Conservation (phyloP, 73 alveolate species). For the Tetrahymena thermophila region DNA sequence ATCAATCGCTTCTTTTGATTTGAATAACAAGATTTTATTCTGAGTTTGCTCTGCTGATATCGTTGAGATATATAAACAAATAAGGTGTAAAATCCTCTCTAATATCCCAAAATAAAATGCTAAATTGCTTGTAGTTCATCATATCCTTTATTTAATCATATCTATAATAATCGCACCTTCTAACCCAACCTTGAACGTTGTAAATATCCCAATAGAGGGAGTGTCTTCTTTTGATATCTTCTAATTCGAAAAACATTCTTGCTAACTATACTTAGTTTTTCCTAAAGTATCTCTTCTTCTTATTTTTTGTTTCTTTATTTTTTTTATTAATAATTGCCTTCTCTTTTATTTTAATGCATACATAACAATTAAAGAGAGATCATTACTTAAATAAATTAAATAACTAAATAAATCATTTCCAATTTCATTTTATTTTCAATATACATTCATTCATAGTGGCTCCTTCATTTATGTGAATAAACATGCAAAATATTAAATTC, state of each 20-base stretch:
- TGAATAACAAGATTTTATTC: neutral
- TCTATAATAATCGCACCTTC: constrained; percentile 18
- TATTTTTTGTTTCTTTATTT: neutral
- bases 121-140: neutral
- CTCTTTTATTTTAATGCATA: neutral
- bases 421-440: neutral
- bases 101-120: neutral
- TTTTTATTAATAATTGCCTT: neutral
- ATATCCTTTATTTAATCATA: neutral
- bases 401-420: neutral
- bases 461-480: neutral
- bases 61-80: neutral
- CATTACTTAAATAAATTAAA: neutral
- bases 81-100: neutral
- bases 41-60: neutral
- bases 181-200: constrained; percentile 36
- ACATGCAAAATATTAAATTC: neutral
- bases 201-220: constrained; percentile 34
- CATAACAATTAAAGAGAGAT: neutral
- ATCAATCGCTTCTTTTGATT: neutral
- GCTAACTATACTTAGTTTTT: constrained; percentile 10
- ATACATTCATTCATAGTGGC: neutral
- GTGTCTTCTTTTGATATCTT: constrained; percentile 45
- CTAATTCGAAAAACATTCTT: constrained; percentile 43
- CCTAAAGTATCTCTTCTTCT: neutral